phyloP scores from a whole-genome alignment of 2,329 filamentous ascomycete genomes.

The Diaporthe ampelina region DNA sequence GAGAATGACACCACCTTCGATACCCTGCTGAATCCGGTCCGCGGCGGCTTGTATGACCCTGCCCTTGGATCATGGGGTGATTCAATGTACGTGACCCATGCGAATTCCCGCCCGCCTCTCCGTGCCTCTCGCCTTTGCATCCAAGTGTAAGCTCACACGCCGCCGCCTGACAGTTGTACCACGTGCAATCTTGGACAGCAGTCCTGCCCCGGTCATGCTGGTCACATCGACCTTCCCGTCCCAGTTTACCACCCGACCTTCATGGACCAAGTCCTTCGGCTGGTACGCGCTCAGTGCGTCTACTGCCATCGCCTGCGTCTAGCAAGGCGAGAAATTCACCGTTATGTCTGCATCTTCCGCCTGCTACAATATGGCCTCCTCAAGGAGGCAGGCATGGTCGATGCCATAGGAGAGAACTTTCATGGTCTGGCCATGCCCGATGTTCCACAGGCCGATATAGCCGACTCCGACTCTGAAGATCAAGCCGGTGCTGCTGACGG shows the following conservation, averaged over 20 bases:
- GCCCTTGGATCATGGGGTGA: conserved; percentile 93
- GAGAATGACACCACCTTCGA: conserved; percentile 96
- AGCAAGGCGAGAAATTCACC: conserved; percentile 80
- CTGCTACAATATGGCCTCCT: conserved; percentile 88
- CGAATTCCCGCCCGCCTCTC: background rate
- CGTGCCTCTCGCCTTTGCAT: background rate
- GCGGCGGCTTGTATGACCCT: conserved; percentile 92
- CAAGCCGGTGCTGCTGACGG: conserved; percentile 63
- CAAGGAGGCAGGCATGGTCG: conserved; percentile 73
- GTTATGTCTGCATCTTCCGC: conserved; percentile 86
- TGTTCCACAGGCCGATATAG: conserved; percentile 62
- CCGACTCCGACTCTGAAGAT: conserved; percentile 76
- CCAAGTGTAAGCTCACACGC: conserved; percentile 4
- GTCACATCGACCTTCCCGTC: conserved; percentile 94
- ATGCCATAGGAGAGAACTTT: conserved; percentile 63
- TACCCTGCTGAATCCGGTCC: conserved; percentile 87
- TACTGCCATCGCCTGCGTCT: conserved; percentile 93
- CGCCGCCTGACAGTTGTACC: conserved; percentile 75
- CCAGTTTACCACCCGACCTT: conserved; percentile 98
- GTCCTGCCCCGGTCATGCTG: conserved; percentile 91
- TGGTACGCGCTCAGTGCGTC: conserved; percentile 88
- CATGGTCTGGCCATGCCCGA: conserved; percentile 58
- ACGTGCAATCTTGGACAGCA: conserved; percentile 90
- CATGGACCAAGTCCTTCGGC: conserved; percentile 88
- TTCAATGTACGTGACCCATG: conserved; percentile 72